Evolutionary conservation across 148 eudicot genomes (phyloP).

Genomic region (Rhododendron mucronatum): DNA sequence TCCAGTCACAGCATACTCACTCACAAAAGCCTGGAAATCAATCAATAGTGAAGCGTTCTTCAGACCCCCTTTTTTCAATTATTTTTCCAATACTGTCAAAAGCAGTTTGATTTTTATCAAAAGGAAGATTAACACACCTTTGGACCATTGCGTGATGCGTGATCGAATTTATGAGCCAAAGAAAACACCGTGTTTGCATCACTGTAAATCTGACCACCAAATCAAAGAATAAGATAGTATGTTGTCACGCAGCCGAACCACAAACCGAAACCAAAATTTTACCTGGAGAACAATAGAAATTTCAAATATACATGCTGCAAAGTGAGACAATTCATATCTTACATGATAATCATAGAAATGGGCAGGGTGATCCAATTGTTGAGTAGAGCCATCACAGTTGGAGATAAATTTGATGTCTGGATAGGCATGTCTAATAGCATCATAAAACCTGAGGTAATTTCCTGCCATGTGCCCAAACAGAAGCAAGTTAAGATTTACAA

Average conservation of each 20-base stretch:
- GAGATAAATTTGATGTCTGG: constrained; percentile 83
- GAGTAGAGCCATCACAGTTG: constrained; percentile 67
- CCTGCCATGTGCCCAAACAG: constrained; percentile 32
- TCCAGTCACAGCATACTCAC: constrained; percentile 87
- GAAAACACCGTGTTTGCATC: constrained; percentile 51
- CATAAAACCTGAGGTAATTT: constrained; percentile 74
- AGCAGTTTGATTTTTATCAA: not conserved
- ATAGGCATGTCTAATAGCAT: constrained; percentile 59
- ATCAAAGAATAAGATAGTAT: constrained; percentile 4
- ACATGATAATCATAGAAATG: constrained; percentile 90
- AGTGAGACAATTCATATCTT: constrained; percentile 21
- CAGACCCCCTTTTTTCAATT: not conserved
- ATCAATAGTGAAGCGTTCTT: constrained; percentile 1
- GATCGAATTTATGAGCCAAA: constrained; percentile 53
- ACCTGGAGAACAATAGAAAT: not conserved
- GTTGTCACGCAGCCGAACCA: not conserved
- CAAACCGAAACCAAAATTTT: not conserved
- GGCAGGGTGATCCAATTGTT: constrained; percentile 76
- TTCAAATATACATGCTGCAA: not conserved
- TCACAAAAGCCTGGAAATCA: constrained; percentile 79
- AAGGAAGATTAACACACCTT: constrained; percentile 40
- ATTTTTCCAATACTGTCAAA: not conserved
- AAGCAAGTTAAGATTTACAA: not conserved
- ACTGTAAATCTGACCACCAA: constrained; percentile 46
- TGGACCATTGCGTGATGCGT: constrained; percentile 57